Base-by-base conservation (phyloP, 257 asterid genomes). In the Gentiana dahurica region DNA sequence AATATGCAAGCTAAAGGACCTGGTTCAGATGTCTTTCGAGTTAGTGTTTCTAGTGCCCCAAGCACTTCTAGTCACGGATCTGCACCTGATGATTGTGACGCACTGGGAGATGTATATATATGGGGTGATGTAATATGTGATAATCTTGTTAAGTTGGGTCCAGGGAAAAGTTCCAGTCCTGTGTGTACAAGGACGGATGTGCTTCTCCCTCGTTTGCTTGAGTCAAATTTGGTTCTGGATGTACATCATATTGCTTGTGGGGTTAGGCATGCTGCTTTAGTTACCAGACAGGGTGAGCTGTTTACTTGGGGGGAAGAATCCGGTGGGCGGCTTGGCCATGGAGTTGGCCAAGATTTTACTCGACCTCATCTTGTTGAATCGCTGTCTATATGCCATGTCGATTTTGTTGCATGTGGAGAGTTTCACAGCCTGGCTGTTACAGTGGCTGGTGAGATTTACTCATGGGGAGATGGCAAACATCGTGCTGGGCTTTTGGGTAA, bases 291-390 rank as follows among this genome's bases (percentile, higher is more conserved):
- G 61, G 97, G 97, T 10, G 95, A 90, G 70, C 74, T 86, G 48
- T 90, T 90, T 72, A 86, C 85, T 24, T 90, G 97, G 97, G 97
- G 97, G 24, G 95, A 90, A 67, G 97, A 90, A 73, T 84, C 95
- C 3, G 97, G 97, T n/a, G 97, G 97, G 9, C 72, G 95, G 55
- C 97, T 90, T 24, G 97, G 97, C 55, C 97, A 86, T 60, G 95
- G 97, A 36, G 75, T 81, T 37, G 87, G 89, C 41, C 81, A 80
- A 62, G 95, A 89, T 41, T 79, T 81, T 12, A 62, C 67, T 51
- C 89, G 78, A 32, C 97, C 97, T 36, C 72, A 77, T 15, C 65
- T 86, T 34, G 81, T 89, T 47, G 97, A 89, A 62, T 85, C 94
- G 11, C 66, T 89, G 58, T 70, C 97, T 24, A 74, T 74, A 59